These are phyloP conservation scores for Tolypocladium ovalisporum DNA, from an alignment of 2,329 filamentous ascomycete genomes.

Conservation along the genomic window DNA sequence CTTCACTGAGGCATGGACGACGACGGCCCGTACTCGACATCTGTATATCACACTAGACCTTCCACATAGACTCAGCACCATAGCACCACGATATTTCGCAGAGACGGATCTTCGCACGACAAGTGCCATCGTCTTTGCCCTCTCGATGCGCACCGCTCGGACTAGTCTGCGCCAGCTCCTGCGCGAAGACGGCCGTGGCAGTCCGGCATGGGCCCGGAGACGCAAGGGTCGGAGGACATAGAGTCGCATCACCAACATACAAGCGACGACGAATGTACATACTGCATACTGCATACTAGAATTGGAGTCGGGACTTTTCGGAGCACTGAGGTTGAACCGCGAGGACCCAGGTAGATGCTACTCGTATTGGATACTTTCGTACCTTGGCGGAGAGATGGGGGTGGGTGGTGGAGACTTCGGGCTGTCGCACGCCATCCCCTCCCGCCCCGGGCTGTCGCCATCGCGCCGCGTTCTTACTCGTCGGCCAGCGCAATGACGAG, in stretches of 20 bases:
- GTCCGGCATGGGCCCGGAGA: background rate
- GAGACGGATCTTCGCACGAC: background rate
- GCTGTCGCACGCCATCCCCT: conserved; percentile 9
- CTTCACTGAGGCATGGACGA: conserved; percentile 1
- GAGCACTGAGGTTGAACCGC: too few relatives aligned
- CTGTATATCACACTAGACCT: background rate
- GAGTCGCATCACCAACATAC: background rate
- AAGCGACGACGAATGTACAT: background rate
- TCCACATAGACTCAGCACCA: background rate
- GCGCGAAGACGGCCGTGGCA: background rate
- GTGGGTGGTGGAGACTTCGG: conserved; percentile 2
- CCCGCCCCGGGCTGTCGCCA: conserved; percentile 12
- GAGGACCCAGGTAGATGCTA: background rate
- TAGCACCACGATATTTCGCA: background rate
- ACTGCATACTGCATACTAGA: background rate
- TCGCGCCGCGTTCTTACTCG: conserved; percentile 8
- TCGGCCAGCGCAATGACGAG: conserved; percentile 1
- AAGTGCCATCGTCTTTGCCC: background rate
- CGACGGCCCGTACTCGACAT: background rate
- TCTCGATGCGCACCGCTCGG: background rate
- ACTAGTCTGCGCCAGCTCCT: background rate
- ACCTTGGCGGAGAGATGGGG: background rate
- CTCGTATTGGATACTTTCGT: background rate
- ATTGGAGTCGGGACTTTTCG: too few relatives aligned
- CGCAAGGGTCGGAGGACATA: background rate